Conservation (phyloP, 495 filamentous ascomycete genomes). For the Neurospora discreta region DNA sequence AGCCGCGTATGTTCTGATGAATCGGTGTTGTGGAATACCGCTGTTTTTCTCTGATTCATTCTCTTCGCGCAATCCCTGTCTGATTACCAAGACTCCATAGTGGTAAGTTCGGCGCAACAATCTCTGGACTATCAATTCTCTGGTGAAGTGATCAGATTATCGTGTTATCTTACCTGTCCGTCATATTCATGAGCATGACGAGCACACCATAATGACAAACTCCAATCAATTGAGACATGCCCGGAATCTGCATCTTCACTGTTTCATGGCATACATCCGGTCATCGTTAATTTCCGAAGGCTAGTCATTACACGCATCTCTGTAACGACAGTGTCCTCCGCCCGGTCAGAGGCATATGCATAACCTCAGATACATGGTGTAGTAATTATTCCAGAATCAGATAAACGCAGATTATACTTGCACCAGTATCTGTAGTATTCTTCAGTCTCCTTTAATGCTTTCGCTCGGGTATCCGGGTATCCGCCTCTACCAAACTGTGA, state of each 20-base stretch:
- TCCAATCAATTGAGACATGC: not conserved
- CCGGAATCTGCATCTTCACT: not conserved
- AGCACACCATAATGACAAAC: not conserved
- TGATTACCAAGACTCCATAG: no score
- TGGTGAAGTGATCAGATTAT: not conserved
- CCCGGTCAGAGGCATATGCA: not conserved
- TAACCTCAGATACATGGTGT: conserved; percentile 4
- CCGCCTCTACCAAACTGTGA: not conserved
- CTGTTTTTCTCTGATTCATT: not conserved
- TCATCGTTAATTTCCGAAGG: not conserved
- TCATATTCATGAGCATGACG: not conserved
- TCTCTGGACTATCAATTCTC: not conserved
- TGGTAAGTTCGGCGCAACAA: no score
- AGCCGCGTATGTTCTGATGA: not conserved
- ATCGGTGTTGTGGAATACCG: not conserved
- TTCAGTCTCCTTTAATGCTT: not conserved
- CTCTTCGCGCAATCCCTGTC: no score
- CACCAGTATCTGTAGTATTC: not conserved
- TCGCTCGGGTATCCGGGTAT: not conserved
- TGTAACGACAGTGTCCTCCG: not conserved
- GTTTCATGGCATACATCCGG: not conserved
- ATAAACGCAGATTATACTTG: not conserved
- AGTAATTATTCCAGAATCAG: not conserved
- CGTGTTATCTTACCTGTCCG: not conserved
- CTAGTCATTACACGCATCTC: not conserved